A percentile compares a stretch with the other conserved stretches of the same genome.
Conservation (phyloP, 805 yeast genomes). For the Saturnispora gosingensis region DNA sequence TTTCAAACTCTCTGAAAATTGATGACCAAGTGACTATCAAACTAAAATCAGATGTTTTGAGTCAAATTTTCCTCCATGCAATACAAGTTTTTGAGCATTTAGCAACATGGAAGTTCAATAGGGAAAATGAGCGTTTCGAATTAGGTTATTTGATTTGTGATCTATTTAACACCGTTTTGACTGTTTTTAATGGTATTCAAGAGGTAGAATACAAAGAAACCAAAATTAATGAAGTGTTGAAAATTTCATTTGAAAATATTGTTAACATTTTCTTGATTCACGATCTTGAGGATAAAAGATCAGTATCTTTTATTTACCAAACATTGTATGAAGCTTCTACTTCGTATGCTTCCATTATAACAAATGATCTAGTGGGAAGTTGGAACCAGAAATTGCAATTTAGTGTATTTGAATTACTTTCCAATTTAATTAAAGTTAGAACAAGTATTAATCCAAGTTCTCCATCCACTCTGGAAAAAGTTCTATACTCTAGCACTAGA, state of each 20-base stretch:
- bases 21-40: slow-evolving; percentile 30
- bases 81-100: slow-evolving; percentile 70
- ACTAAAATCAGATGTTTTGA: slow-evolving; percentile 45
- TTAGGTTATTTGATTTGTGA: slow-evolving; percentile 48
- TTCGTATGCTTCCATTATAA: slow-evolving; percentile 4
- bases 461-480: slow-evolving; percentile 59
- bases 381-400: slow-evolving; percentile 43
- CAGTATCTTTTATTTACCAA: slow-evolving; percentile 43
- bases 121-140: slow-evolving; percentile 47
- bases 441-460: slow-evolving; percentile 32
- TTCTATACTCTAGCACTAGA: slow-evolving; percentile 47
- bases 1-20: slow-evolving; percentile 38
- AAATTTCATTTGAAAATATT: slow-evolving; percentile 42
- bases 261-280: slow-evolving; percentile 47
- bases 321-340: slow-evolving; percentile 40
- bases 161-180: slow-evolving; percentile 46
- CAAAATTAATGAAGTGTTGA: slow-evolving; percentile 41
- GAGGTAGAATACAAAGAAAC: slow-evolving; percentile 26
- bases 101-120: slow-evolving; percentile 55
- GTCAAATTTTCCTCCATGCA: slow-evolving; percentile 44
- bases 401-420: slow-evolving; percentile 46
- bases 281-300: slow-evolving; percentile 40
- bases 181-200: slow-evolving; percentile 47
- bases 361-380: slow-evolving; percentile 33
- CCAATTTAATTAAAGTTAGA: slow-evolving; percentile 48